phyloP scores from a whole-genome alignment of 2,329 filamentous ascomycete species.

The Ophiocordyceps australis region DNA sequence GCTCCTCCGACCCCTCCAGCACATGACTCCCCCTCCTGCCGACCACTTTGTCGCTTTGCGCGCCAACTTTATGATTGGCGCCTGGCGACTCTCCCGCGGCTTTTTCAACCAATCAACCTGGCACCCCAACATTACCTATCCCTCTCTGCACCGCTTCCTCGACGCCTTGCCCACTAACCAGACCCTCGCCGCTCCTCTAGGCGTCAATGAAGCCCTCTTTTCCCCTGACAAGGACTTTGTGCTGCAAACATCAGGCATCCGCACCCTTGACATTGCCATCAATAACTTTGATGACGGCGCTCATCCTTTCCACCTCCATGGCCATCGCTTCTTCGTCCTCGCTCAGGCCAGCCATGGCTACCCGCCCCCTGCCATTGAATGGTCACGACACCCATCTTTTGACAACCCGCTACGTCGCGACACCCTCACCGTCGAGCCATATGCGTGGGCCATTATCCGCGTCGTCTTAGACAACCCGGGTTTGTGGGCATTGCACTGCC shows the following conservation, averaged over 20 bases:
- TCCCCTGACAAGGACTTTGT: slow-evolving; percentile 18
- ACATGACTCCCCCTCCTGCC: slow-evolving; percentile 15
- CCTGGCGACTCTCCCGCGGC: slow-evolving; percentile 31
- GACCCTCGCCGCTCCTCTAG: slow-evolving; percentile 4
- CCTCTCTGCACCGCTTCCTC: slow-evolving; percentile 16
- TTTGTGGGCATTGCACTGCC: slow-evolving; percentile 39
- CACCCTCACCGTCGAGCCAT: slow-evolving; percentile 32
- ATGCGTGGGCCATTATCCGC: slow-evolving; percentile 34
- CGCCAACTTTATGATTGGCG: slow-evolving; percentile 35
- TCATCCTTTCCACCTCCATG: slow-evolving; percentile 36
- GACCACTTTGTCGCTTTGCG: slow-evolving; percentile 25
- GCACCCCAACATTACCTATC: slow-evolving; percentile 16
- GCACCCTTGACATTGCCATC: slow-evolving; percentile 37
- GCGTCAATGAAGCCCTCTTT: slow-evolving; percentile 12
- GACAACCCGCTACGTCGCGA: slow-evolving; percentile 17
- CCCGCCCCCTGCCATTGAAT: slow-evolving; percentile 10
- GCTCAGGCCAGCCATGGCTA: slow-evolving; percentile 14
- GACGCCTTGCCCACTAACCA: slow-evolving; percentile 6
- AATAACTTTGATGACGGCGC: slow-evolving; percentile 35
- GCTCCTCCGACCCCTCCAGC: slow-evolving; percentile 19
- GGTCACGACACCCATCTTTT: no score
- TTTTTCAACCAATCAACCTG: slow-evolving; percentile 35
- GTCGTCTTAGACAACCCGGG: slow-evolving; percentile 39
- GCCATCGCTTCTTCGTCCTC: slow-evolving; percentile 34
- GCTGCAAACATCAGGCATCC: slow-evolving; percentile 28